These are phyloP conservation scores for Epicoccum nigrum DNA, from an alignment of 2,329 filamentous ascomycete genomes.

Conservation along the genomic window DNA sequence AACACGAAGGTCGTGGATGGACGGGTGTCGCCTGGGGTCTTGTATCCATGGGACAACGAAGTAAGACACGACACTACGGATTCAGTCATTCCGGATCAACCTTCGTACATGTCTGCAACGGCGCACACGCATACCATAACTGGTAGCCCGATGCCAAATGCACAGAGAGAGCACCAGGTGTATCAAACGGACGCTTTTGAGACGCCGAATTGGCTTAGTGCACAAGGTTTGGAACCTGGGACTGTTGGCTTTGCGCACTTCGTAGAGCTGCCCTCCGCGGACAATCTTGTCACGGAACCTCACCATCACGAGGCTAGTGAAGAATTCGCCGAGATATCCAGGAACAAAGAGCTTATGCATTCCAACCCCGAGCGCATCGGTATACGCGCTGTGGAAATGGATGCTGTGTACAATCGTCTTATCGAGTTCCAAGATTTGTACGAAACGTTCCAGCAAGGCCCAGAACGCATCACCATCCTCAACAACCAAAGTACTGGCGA, in stretches of 20 bases:
- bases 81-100: slow-evolving; percentile 37
- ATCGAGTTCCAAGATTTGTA: slow-evolving; percentile 59
- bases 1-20: slow-evolving; percentile 66
- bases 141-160: slow-evolving; percentile 19
- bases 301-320: slow-evolving; percentile 19
- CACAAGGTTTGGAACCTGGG: slow-evolving; percentile 73
- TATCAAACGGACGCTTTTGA: slow-evolving; percentile 53
- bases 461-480: slow-evolving; percentile 58
- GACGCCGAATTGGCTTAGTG: slow-evolving; percentile 73
- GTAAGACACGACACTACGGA: slow-evolving; percentile 69
- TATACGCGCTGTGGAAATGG: slow-evolving; percentile 43
- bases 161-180: slow-evolving; percentile 27
- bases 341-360: slow-evolving; percentile 55
- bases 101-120: slow-evolving; percentile 47
- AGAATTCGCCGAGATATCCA: slow-evolving; percentile 31
- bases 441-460: slow-evolving; percentile 60
- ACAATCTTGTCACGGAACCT: slow-evolving; percentile 60
- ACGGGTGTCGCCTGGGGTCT: slow-evolving; percentile 67
- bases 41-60: slow-evolving; percentile 69
- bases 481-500: slow-evolving; percentile 60
- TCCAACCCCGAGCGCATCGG: slow-evolving; percentile 46
- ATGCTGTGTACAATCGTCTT: slow-evolving; percentile 44
- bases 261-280: slow-evolving; percentile 68
- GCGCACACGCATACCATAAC: slow-evolving; percentile 29
- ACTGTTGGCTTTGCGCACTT: slow-evolving; percentile 73